Base-by-base conservation (phyloP, 2,329 filamentous ascomycete species). In the Endocalyx cinctus region DNA sequence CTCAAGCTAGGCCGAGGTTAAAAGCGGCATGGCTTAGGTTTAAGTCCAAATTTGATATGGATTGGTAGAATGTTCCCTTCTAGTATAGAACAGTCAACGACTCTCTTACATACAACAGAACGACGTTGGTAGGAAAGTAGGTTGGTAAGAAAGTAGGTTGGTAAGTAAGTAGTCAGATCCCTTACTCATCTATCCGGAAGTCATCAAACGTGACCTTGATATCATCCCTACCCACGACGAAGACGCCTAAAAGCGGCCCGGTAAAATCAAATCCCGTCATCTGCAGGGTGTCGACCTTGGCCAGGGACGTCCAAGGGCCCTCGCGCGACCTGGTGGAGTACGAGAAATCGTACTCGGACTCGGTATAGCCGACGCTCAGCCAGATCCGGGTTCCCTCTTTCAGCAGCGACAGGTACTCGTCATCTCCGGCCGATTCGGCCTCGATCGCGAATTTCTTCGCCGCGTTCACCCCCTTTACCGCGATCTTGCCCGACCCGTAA, bases 261-360 rank as follows among this genome's bases (percentile, higher is more conserved):
- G 18, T 29, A 17, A 29, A 29, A 6, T 29, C 27, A 17, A 16
- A 29, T 7, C 27, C 27, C 7, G 27, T 29, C 27, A 29, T 10
- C 6, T 12, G 12, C 5, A 29, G 15, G n/a, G 13, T 16, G 16
- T 29, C 27, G 16, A 29, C 6, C n/a, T 14, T 17, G 5, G 14
- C 27, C 7, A 29, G 13, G 5, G 27, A 29, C 27, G 6, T 12
- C 27, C 27, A 8, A 10, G 27, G 27, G 13, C 27, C 27, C 15
- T 29, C 27, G 6, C 12, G 5, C 16, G 16, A 17, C n/a, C n/a
- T n/a, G 7, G 8, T 10, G 7, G 27, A 14, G 18, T 17, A 10
- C 14, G 27, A 15, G n/a, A 29, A 29, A 8, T 29, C 27, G 27
- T 29, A 29, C n/a, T 29, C 10, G 13, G 18, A 5, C n/a, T 29